Evolutionary conservation across 1,139 yeast species (phyloP), one percentile per base, ranked within the genome.

Genomic region (Wickerhamomyces sp.): DNA sequence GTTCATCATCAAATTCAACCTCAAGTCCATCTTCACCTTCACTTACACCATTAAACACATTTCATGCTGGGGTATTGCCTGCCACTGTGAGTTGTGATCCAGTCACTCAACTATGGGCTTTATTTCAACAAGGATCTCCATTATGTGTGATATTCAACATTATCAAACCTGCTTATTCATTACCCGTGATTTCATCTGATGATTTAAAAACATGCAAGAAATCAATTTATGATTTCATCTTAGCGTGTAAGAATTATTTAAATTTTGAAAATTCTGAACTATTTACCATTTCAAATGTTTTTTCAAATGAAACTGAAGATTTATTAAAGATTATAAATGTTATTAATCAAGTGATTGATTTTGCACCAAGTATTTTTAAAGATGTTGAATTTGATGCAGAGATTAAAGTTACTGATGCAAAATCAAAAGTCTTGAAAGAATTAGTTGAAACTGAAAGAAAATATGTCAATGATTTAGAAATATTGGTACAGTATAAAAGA

Each of bases 81-180:
- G 84, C 88, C 4, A 80, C 77, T 45, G 73, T 79, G 47, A 76
- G 78, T 46, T 84, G 87, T 57, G 99, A 93, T 61, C 97, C 99
- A 3, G 97, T 88, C 3, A 89, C 97, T 1, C 91, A 89, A 54
- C 66, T 93, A 43, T 88, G 96, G 81, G 84, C 88, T 56, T 71
- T 93, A 40, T 84, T 93, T 59, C 94, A 93, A 57, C 90, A 87
- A 58, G 99, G 99, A 8, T 85, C 95, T 2, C 95, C 98, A 7
- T 73, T 93, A 42, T 91, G 99, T 64, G 77, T 88, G 41, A 69
- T 93, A 9, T 88, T 85, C 71, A 91, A 93, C 66, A 58, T 72
- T 55, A 63, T 74, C 50, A 60, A 70, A 59, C 66, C 72, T 46
- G 60, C 67, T 55, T 54, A 64, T 61, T 53, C 72, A 58, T 51